phyloP scores from a whole-genome alignment of 2,329 filamentous ascomycete genomes.

The Arthrobotrys sphaeroides region DNA sequence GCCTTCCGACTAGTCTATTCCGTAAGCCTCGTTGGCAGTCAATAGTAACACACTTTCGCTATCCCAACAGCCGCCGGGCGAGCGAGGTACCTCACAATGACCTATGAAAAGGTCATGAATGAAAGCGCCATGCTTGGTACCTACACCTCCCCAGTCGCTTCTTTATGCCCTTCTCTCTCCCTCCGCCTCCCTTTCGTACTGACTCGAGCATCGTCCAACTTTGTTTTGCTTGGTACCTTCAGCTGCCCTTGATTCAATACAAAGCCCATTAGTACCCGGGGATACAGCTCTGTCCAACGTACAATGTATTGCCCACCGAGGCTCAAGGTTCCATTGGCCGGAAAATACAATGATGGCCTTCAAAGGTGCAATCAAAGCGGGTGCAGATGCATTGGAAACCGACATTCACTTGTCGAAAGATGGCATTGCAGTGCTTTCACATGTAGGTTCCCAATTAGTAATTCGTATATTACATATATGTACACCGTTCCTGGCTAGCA shows the following conservation, averaged over 20 bases:
- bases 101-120: slow-evolving; percentile 30
- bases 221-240: not conserved
- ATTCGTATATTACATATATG: not conserved
- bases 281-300: slow-evolving; percentile 27
- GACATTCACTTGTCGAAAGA: slow-evolving; percentile 86
- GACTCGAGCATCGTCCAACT: not conserved
- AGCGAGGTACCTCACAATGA: slow-evolving; percentile 16
- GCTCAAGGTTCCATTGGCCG: slow-evolving; percentile 63
- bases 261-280: slow-evolving; percentile 29
- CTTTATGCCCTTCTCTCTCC: not conserved
- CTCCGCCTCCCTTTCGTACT: not conserved
- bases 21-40: not conserved
- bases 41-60: not conserved
- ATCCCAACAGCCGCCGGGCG: not conserved
- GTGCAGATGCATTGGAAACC: slow-evolving; percentile 84
- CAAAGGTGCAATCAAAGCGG: slow-evolving; percentile 74
- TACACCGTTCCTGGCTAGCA: too few species aligned
- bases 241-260: slow-evolving; percentile 36
- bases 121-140: slow-evolving; percentile 40
- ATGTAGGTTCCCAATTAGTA: slow-evolving; percentile 66
- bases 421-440: slow-evolving; percentile 83
- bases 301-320: slow-evolving; percentile 50
- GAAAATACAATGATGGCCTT: slow-evolving; percentile 90
- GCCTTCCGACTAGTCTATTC: not conserved
- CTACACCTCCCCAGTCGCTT: not conserved